Conservation (phyloP, 805 yeast species). For the Saccharomycopsis sp. region DNA sequence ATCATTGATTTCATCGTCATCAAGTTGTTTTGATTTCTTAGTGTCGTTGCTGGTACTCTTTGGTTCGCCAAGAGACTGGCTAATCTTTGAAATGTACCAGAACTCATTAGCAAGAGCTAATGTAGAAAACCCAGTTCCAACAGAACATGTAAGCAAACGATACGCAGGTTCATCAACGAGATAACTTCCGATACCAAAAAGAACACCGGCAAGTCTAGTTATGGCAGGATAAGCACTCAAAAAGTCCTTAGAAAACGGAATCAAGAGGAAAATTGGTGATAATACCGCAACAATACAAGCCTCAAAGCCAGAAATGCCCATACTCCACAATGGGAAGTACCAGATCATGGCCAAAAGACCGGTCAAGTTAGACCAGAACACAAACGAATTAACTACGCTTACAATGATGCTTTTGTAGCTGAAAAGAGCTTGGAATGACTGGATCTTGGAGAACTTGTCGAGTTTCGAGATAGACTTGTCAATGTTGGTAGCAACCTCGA, state of each 20-base stretch:
- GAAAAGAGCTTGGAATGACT: slow-evolving; percentile 16
- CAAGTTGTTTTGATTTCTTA: slow-evolving; percentile 10
- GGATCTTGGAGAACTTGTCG: slow-evolving; percentile 16
- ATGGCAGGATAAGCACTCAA: slow-evolving; percentile 43
- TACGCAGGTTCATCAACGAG: slow-evolving; percentile 59
- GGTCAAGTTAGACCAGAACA: slow-evolving; percentile 82
- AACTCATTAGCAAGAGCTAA: slow-evolving; percentile 55
- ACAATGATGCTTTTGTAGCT: slow-evolving; percentile 34
- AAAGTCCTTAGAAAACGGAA: slow-evolving; percentile 38
- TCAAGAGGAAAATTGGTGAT: slow-evolving; percentile 50
- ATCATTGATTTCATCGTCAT: slow-evolving; percentile 22
- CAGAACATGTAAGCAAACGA: slow-evolving; percentile 57
- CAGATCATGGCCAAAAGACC: slow-evolving; percentile 82
- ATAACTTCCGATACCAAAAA: slow-evolving; percentile 73
- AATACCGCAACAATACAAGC: slow-evolving; percentile 52
- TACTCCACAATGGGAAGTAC: slow-evolving; percentile 97
- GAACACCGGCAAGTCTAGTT: slow-evolving; percentile 46
- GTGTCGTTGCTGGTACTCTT: not conserved
- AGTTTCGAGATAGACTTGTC: slow-evolving; percentile 23
- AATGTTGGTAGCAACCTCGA: slow-evolving; percentile 22
- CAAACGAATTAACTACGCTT: slow-evolving; percentile 56
- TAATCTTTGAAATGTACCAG: slow-evolving; percentile 32
- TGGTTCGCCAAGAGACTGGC: slow-evolving; percentile 26
- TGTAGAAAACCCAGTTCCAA: slow-evolving; percentile 59
- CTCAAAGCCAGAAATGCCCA: slow-evolving; percentile 97